phyloP scores from a whole-genome alignment of 1,284 basidiomycete genomes.

The Fistulinella staudtii region DNA sequence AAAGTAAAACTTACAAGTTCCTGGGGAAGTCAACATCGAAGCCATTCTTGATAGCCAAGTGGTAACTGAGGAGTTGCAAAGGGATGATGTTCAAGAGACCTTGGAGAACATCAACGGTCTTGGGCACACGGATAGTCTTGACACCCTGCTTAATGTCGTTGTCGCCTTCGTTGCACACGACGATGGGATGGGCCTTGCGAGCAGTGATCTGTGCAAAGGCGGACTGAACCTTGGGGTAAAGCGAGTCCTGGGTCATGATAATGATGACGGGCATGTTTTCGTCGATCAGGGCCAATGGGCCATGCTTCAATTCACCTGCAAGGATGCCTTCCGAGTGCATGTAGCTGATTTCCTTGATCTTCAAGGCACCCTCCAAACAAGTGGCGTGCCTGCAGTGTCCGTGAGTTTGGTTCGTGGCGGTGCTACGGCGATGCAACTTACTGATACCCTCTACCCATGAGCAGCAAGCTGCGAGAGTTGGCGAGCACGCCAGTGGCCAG shows the following conservation, averaged over 20 bases:
- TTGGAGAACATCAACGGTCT: slow-evolving; percentile 93
- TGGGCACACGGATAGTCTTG: slow-evolving; percentile 90
- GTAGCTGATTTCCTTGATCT: slow-evolving; percentile 99
- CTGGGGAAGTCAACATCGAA: slow-evolving; percentile 99
- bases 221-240: slow-evolving; percentile 97
- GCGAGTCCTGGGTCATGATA: slow-evolving; percentile 98
- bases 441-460: slow-evolving; percentile 99
- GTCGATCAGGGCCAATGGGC: slow-evolving; percentile 94
- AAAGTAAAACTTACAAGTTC: slow-evolving; percentile 73
- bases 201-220: slow-evolving; percentile 97
- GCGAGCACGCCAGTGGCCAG: slow-evolving; percentile 77
- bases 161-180: slow-evolving; percentile 96
- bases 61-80: slow-evolving; percentile 94
- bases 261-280: slow-evolving; percentile 99
- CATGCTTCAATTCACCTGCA: slow-evolving; percentile 98
- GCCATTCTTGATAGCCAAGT: slow-evolving; percentile 92
- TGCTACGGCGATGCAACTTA: slow-evolving; percentile 35
- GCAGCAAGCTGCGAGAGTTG: slow-evolving; percentile 85
- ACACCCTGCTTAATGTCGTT: slow-evolving; percentile 70
- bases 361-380: slow-evolving; percentile 96
- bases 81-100: slow-evolving; percentile 97
- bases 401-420: slow-evolving; percentile 1
- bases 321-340: slow-evolving; percentile 94
- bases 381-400: slow-evolving; percentile 69
- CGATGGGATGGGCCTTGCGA: slow-evolving; percentile 93